Base-by-base conservation (phyloP, 2,329 filamentous ascomycete species). In the Zelopaecilomyces penicillatus region DNA sequence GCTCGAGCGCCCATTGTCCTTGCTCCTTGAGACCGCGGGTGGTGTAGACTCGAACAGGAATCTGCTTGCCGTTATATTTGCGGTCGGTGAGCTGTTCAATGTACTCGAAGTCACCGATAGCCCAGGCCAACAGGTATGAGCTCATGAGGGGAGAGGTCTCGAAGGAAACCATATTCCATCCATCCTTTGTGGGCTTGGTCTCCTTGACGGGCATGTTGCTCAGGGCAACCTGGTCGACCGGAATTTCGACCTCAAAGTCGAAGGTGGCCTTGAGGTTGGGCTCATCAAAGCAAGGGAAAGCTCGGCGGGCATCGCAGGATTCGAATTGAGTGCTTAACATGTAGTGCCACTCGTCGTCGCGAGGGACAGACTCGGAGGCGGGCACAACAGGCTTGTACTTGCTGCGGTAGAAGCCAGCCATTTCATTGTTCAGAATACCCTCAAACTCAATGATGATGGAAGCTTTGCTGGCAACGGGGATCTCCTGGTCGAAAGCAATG, bases 251-350 rank as follows among this genome's bases (percentile, higher is more conserved):
- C 58, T 89, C 78, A 48, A 98, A 86, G 64, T 96, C 90, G 60
- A 96, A 97, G 3, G 89, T 91, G 8, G 93, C 88, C 70, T 98
- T 98, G 52, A 97, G 76, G 59, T 95, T 95, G 36, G 93, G 93
- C 70, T 98, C 93, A 61, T 98, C 93, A 60, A 97, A 97, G 70
- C 93, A 98, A 39, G 93, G 93, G 68, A 98, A 96, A 6, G 93
- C 91, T 54, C 90, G 78, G 52, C 93, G 84, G 50, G 93, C 93
- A 67, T 98, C 93, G 59, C 89, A 95, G 38, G 90, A 85, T 72
- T 98, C 93, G 61, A 98, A 98, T 64, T 98, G 93, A 40, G 93
- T 98, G 71, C 87, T 95, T 65, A 95, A 73, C 86, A 91, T 90
- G 61, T 78, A 77, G 63, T 80, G 77, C 60, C 74, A 78, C 56